phyloP scores from a whole-genome alignment of 768 basidiomycete species.

The Collybiopsis confluens region DNA sequence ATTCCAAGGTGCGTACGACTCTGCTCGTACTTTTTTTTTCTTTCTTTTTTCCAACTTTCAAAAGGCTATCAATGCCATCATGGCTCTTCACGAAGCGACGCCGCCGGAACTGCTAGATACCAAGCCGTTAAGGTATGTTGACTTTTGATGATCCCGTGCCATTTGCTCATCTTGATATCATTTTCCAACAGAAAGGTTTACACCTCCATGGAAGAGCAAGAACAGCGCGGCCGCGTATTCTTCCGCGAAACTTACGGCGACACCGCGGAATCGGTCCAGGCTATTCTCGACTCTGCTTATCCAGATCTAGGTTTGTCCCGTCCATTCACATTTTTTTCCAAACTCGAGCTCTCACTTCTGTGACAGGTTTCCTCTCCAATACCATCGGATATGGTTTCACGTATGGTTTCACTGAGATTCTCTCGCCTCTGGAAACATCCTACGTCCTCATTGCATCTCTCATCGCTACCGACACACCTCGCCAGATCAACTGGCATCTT shows the following conservation, averaged over 20 bases:
- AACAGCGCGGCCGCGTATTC: constrained; percentile 34
- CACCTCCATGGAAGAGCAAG: constrained; percentile 39
- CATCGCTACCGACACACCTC: constrained; percentile 57
- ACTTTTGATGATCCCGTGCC: neutral
- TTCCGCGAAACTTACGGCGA: constrained; percentile 54
- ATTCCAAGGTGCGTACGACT: constrained; percentile 42
- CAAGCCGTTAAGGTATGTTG: constrained; percentile 3
- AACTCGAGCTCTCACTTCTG: neutral
- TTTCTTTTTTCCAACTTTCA: neutral
- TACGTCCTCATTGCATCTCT: constrained; percentile 59
- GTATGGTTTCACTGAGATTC: constrained; percentile 45
- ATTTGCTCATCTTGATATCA: no score
- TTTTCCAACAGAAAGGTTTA: constrained; percentile 31
- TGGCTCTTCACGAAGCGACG: constrained; percentile 44
- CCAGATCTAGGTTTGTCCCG: constrained; percentile 56
- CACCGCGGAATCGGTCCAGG: constrained; percentile 44
- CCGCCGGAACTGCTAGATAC: constrained; percentile 50
- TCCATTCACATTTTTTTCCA: neutral
- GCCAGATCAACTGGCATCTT: constrained; percentile 65
- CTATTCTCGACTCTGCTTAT: constrained; percentile 45
- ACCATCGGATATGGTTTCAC: constrained; percentile 53
- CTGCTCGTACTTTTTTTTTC: neutral
- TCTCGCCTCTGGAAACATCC: constrained; percentile 52
- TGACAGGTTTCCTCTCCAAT: constrained; percentile 48
- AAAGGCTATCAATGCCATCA: constrained; percentile 57